phyloP scores from a whole-genome alignment of 306 rosid genomes.

The Castanea crenata region DNA sequence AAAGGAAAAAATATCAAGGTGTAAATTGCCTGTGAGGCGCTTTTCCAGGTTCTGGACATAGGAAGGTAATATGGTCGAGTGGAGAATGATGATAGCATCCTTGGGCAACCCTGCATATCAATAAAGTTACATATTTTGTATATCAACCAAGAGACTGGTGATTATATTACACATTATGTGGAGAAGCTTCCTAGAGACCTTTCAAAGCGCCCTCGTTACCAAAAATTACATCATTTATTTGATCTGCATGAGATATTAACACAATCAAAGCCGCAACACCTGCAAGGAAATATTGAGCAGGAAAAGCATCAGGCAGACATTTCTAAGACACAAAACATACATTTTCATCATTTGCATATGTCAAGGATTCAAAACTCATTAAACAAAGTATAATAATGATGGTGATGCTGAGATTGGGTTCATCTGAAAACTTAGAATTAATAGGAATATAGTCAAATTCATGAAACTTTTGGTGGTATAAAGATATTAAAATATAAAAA shows the following conservation, averaged over 20 bases:
- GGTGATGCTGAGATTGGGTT: not conserved
- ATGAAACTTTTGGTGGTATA: not conserved
- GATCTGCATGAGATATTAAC: constrained; percentile 45
- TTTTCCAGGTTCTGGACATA: constrained; percentile 46
- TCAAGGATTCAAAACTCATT: not conserved
- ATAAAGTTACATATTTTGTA: constrained; percentile 14
- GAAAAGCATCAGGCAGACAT: constrained; percentile 20
- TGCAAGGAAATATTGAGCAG: constrained; percentile 38
- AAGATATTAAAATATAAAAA: not conserved
- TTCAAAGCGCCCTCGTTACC: constrained; percentile 47
- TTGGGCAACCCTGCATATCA: constrained; percentile 58
- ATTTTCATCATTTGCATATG: not conserved
- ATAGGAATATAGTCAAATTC: not conserved
- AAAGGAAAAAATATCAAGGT: constrained; percentile 15
- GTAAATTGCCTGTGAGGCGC: constrained; percentile 54
- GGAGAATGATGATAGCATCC: constrained; percentile 58
- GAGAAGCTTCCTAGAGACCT: constrained; percentile 44
- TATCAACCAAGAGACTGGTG: constrained; percentile 25
- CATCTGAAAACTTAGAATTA: not conserved
- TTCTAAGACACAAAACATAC: not conserved
- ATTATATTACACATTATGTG: constrained; percentile 12
- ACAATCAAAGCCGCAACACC: constrained; percentile 71
- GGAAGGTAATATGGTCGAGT: constrained; percentile 51
- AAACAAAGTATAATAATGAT: not conserved
- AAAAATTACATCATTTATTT: constrained; percentile 44